Conservation (phyloP, 1,284 basidiomycete genomes). For the Phlebopus sp. region DNA sequence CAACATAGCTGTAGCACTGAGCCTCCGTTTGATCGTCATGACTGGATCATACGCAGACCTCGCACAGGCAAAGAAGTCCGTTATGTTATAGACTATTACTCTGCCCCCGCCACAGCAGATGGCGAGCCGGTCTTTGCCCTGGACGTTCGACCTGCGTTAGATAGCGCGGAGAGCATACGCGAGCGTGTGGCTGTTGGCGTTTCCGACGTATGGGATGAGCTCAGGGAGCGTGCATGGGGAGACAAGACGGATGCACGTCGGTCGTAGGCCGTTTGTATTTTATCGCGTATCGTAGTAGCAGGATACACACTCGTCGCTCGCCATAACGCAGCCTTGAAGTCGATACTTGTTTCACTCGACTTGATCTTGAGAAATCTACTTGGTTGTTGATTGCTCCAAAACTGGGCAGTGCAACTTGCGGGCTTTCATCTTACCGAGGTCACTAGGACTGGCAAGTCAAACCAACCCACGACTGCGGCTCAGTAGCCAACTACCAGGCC, state of each 20-base stretch:
- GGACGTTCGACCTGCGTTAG: slow-evolving; percentile 88
- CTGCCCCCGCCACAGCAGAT: slow-evolving; percentile 79
- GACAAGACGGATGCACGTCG: background rate
- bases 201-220: slow-evolving; percentile 63
- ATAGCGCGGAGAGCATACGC: slow-evolving; percentile 71
- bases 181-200: slow-evolving; percentile 71
- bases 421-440: slow-evolving; percentile 1
- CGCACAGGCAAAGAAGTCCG: slow-evolving; percentile 75
- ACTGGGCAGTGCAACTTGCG: slow-evolving; percentile 22
- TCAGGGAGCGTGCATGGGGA: slow-evolving; percentile 32
- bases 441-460: background rate
- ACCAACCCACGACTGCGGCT: slow-evolving; percentile 4
- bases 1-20: slow-evolving; percentile 57
- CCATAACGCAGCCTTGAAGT: too few species aligned
- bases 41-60: slow-evolving; percentile 89
- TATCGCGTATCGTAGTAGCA: background rate
- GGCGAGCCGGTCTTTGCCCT: slow-evolving; percentile 90
- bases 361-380: too few species aligned
- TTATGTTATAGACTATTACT: slow-evolving; percentile 97
- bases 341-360: too few species aligned
- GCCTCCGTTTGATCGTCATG: slow-evolving; percentile 97
- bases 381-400: slow-evolving; percentile 21
- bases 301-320: background rate
- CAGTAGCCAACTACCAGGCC: slow-evolving; percentile 2
- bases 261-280: background rate